Evolutionary conservation across 805 yeast species (phyloP).

Genomic region (Ogataea methylovora): DNA sequence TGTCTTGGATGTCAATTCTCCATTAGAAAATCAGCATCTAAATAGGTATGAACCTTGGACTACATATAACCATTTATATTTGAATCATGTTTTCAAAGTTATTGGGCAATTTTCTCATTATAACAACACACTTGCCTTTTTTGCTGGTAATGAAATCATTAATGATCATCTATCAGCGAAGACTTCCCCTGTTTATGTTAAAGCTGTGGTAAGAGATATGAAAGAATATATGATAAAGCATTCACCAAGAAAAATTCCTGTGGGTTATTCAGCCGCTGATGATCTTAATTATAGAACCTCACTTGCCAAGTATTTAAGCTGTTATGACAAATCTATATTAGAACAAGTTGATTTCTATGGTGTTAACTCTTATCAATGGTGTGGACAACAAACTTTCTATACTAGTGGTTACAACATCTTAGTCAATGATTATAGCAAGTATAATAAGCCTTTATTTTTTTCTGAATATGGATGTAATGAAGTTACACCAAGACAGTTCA

Average conservation of each 20-base stretch:
- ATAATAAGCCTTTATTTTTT: slow-evolving; percentile 71
- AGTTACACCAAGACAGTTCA: slow-evolving; percentile 70
- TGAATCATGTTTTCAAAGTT: slow-evolving; percentile 69
- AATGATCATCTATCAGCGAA: slow-evolving; percentile 71
- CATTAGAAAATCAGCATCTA: slow-evolving; percentile 66
- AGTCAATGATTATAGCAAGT: slow-evolving; percentile 61
- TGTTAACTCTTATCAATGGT: slow-evolving; percentile 77
- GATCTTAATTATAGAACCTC: slow-evolving; percentile 72
- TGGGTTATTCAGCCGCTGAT: slow-evolving; percentile 96
- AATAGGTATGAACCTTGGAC: slow-evolving; percentile 95
- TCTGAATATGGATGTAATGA: slow-evolving; percentile 92
- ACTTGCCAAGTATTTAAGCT: slow-evolving; percentile 72
- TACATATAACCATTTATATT: slow-evolving; percentile 60
- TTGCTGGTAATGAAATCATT: slow-evolving; percentile 87
- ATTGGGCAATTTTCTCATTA: slow-evolving; percentile 76
- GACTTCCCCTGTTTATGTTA: slow-evolving; percentile 66
- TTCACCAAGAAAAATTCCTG: slow-evolving; percentile 65
- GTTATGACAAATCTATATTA: slow-evolving; percentile 44
- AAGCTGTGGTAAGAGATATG: slow-evolving; percentile 75
- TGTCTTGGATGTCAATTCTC: slow-evolving; percentile 87
- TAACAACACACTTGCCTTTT: slow-evolving; percentile 84
- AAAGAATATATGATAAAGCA: slow-evolving; percentile 58
- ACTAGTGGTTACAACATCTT: slow-evolving; percentile 70
- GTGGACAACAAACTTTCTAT: slow-evolving; percentile 79
- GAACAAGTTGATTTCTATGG: slow-evolving; percentile 77